phyloP scores from a whole-genome alignment of 352 stramenopile species.

The Phytophthora citricola region DNA sequence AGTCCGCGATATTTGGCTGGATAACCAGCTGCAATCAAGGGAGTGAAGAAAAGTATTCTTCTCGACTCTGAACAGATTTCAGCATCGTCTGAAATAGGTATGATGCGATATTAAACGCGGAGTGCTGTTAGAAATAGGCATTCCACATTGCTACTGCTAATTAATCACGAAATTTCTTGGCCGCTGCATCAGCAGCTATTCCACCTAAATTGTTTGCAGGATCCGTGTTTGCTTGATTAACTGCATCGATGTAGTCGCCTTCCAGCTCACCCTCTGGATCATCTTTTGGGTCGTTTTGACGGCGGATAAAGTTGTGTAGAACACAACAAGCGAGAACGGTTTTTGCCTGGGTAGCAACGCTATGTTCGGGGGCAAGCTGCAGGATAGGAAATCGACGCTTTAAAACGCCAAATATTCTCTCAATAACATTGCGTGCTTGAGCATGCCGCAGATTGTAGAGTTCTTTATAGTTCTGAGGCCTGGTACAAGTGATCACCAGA shows the following conservation, averaged over 20 bases:
- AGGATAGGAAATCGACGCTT: conserved; percentile 19
- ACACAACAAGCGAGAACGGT: conserved; percentile 19
- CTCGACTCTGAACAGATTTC: too few relatives aligned
- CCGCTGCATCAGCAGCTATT: not conserved
- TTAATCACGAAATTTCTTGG: not conserved
- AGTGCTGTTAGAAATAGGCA: too few relatives aligned
- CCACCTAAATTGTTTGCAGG: not conserved
- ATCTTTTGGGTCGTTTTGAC: conserved; percentile 4
- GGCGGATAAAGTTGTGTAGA: conserved; percentile 23
- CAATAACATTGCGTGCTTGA: conserved; percentile 26
- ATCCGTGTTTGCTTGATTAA: too few relatives aligned
- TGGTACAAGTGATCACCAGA: not conserved
- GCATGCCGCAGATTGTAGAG: conserved; percentile 29
- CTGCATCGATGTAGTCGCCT: not conserved
- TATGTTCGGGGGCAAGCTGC: conserved; percentile 5
- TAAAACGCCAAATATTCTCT: conserved; percentile 24
- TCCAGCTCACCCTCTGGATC: conserved; percentile 8
- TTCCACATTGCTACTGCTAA: too few relatives aligned
- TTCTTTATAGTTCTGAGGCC: conserved; percentile 29
- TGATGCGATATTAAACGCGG: too few relatives aligned
- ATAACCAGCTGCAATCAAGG: conserved; percentile 1
- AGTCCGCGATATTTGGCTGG: conserved; percentile 14
- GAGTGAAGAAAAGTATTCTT: not conserved
- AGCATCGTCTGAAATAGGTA: too few relatives aligned
- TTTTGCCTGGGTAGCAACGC: conserved; percentile 13